A percentile compares a stretch with the other conserved stretches of the same genome.
Conservation (phyloP, 2,329 filamentous ascomycete species). For the Arachnopeziza araneosa region DNA sequence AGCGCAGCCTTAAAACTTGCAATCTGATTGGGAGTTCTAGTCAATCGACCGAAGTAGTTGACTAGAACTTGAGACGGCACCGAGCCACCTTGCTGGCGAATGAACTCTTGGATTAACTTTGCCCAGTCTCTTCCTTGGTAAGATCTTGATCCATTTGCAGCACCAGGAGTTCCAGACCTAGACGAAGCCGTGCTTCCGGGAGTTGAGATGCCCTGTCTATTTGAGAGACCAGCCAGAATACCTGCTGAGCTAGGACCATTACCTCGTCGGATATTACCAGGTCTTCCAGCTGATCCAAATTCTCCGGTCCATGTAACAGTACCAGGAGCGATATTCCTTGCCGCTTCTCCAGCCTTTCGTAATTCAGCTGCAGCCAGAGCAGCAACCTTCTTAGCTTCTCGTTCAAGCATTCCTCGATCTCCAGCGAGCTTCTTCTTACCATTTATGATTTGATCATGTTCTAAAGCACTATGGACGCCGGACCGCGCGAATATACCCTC, state of each 20-base stretch:
- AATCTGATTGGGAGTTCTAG: conserved; percentile 60
- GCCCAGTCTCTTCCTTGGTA: conserved; percentile 58
- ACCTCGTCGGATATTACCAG: conserved; percentile 41
- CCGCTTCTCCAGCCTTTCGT: conserved; percentile 65
- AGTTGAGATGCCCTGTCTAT: conserved; percentile 41
- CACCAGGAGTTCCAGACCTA: conserved; percentile 41
- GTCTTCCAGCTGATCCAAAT: conserved; percentile 70
- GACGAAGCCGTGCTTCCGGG: conserved; percentile 39
- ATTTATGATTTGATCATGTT: conserved; percentile 88
- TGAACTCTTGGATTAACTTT: conserved; percentile 70
- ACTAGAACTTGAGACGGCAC: conserved; percentile 81
- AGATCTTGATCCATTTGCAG: conserved; percentile 25
- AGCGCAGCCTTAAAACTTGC: conserved; percentile 79
- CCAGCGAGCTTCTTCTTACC: conserved; percentile 66
- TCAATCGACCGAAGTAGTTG: conserved; percentile 82
- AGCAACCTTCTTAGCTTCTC: conserved; percentile 76
- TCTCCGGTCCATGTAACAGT: conserved; percentile 92
- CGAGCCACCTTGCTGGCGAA: conserved; percentile 69
- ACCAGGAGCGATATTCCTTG: conserved; percentile 68
- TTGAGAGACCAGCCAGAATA: conserved; percentile 52
- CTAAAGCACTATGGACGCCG: conserved; percentile 82
- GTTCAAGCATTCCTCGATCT: conserved; percentile 71
- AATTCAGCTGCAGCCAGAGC: conserved; percentile 72
- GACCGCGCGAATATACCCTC: conserved; percentile 83
- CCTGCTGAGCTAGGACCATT: conserved; percentile 48